phyloP scores from a whole-genome alignment of 169 alveolate genomes.

The Ichthyophthirius multifiliis region DNA sequence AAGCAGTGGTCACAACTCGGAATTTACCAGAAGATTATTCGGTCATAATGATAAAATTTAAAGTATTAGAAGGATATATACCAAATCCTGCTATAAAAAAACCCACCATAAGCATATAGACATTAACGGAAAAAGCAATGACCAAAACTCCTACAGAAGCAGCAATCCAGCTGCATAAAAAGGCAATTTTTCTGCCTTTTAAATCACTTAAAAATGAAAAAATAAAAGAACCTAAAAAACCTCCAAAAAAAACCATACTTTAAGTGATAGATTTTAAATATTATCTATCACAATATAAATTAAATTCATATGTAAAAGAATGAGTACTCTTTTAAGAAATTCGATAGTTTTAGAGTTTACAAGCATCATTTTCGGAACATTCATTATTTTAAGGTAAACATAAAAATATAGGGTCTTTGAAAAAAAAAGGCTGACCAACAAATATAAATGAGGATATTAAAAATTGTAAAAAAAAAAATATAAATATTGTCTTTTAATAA shows the following conservation, averaged over 20 bases:
- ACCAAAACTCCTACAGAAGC: background rate
- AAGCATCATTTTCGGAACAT: background rate
- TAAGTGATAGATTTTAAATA: background rate
- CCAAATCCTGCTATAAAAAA: background rate
- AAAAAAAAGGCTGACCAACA: background rate
- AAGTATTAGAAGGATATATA: background rate
- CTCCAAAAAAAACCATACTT: background rate
- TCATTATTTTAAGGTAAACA: background rate
- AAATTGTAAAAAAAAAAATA: background rate
- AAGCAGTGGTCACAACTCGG: background rate
- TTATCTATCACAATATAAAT: background rate
- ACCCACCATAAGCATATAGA: background rate
- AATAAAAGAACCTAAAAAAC: background rate
- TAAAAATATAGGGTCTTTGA: background rate
- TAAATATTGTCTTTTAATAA: background rate
- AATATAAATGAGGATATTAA: background rate
- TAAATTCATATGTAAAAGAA: background rate
- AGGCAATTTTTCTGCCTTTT: background rate
- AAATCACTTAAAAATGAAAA: background rate
- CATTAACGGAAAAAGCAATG: background rate
- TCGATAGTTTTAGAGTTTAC: background rate
- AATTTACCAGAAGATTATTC: background rate
- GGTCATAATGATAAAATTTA: background rate
- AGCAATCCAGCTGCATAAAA: background rate
- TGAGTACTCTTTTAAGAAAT: background rate